phyloP scores from a whole-genome alignment of 805 yeast species.

The Kuraishia molischiana region DNA sequence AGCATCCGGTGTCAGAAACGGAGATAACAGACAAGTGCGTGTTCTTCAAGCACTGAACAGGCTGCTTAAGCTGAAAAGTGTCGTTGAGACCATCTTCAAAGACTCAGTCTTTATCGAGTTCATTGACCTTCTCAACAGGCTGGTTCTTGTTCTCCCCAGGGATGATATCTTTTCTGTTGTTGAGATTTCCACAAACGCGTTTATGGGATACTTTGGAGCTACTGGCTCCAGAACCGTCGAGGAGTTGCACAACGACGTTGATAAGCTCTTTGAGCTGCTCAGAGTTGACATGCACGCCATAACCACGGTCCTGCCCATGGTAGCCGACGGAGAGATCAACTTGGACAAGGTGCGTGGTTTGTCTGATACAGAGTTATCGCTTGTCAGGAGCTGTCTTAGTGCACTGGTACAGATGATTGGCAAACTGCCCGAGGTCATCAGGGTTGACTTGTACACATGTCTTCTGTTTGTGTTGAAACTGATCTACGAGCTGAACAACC shows the following conservation, averaged over 20 bases:
- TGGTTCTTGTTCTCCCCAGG: conserved; percentile 45
- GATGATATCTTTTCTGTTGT: conserved; percentile 37
- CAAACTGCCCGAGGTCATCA: conserved; percentile 58
- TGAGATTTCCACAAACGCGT: conserved; percentile 29
- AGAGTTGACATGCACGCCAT: conserved; percentile 61
- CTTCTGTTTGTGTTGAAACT: conserved; percentile 52
- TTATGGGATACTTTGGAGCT: conserved; percentile 34
- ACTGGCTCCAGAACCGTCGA: conserved; percentile 19
- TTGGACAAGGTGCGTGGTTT: conserved; percentile 12
- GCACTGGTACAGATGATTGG: conserved; percentile 54
- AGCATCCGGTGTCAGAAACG: conserved; percentile 7
- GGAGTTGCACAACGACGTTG: conserved; percentile 47
- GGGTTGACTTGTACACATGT: conserved; percentile 64
- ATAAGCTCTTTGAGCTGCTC: conserved; percentile 73
- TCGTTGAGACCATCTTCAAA: conserved; percentile 51
- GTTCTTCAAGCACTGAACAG: conserved; percentile 43
- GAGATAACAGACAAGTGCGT: conserved; percentile 11
- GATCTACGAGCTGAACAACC: conserved; percentile 34
- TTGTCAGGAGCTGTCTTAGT: conserved; percentile 39
- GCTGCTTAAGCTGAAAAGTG: conserved; percentile 44
- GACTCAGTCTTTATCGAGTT: conserved; percentile 67
- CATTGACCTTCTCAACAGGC: conserved; percentile 65
- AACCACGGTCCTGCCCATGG: conserved; percentile 48
- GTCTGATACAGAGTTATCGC: conserved; percentile 21
- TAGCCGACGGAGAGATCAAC: conserved; percentile 33